These are phyloP conservation scores for Prunus yedoensis DNA, from an alignment of 331 rosid species.

Conservation along the genomic window DNA sequence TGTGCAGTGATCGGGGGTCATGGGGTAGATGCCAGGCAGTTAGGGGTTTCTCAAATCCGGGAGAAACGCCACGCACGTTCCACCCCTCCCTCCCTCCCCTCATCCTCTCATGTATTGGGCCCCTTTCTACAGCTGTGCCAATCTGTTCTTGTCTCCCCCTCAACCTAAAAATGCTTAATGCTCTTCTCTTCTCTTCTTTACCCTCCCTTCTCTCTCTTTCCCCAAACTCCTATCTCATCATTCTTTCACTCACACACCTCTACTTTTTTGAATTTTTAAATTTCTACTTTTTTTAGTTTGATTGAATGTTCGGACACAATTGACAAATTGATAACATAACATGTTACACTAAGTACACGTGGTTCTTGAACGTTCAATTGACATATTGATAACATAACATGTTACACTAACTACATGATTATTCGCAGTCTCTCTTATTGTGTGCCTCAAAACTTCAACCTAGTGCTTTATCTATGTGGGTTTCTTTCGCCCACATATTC, in stretches of 20 bases:
- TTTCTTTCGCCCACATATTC: not conserved
- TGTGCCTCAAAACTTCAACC: not conserved
- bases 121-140: slow-evolving; percentile 35
- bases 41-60: slow-evolving; percentile 29
- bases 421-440: not conserved
- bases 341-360: not conserved
- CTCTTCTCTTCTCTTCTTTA: not conserved
- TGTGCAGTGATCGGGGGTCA: slow-evolving; percentile 25
- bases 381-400: not conserved
- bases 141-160: slow-evolving; percentile 24
- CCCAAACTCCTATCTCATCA: not conserved
- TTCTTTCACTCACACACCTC: not conserved
- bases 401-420: not conserved
- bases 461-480: not conserved
- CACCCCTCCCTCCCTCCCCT: not conserved
- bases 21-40: slow-evolving; percentile 38
- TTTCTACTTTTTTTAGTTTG: not conserved
- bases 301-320: not conserved
- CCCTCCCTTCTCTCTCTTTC: not conserved
- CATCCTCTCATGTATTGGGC: slow-evolving; percentile 8
- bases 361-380: not conserved
- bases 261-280: not conserved
- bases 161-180: slow-evolving; percentile 7
- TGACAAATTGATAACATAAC: not conserved
- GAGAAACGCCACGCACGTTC: slow-evolving; percentile 42